A percentile compares a stretch with the other conserved stretches of the same genome.
These are phyloP conservation scores for Closterium sp. DNA, from an alignment of 139 green algal species.

Conservation along the genomic window DNA sequence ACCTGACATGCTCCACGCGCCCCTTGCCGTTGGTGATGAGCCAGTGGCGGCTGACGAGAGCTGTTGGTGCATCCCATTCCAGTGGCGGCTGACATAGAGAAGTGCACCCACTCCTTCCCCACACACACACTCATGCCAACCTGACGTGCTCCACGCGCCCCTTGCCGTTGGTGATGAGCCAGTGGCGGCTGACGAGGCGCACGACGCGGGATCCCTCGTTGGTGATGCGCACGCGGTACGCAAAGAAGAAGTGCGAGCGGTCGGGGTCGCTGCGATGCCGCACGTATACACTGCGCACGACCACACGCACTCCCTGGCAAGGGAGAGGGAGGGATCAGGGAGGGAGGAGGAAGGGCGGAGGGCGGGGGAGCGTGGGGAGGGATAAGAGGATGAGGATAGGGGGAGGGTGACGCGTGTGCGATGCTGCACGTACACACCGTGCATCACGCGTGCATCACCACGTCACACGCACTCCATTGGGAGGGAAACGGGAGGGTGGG, in stretches of 20 bases:
- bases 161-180: conserved; percentile 63
- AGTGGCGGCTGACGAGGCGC: conserved; percentile 60
- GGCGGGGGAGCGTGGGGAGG: background rate
- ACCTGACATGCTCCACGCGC: conserved; percentile 63
- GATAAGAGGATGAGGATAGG: background rate
- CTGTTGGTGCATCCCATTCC: too few species aligned
- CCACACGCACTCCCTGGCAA: conserved; percentile 55
- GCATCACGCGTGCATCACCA: too few species aligned
- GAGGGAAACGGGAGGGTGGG: too few species aligned
- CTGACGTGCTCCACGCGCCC: conserved; percentile 65
- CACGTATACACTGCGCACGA: conserved; percentile 59
- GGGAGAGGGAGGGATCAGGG: too few species aligned
- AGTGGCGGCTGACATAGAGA: too few species aligned
- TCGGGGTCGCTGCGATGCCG: conserved; percentile 54
- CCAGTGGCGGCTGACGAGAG: conserved; percentile 58
- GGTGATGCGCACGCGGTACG: conserved; percentile 62
- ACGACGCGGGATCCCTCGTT: conserved; percentile 53
- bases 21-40: conserved; percentile 63
- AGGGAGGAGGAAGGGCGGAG: too few species aligned
- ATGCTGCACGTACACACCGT: conserved; percentile 56
- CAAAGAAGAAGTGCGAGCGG: conserved; percentile 60
- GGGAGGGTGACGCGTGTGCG: conserved; percentile 44
- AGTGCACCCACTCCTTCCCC: background rate
- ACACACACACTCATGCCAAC: background rate
- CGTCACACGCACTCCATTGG: conserved; percentile 55